These are phyloP conservation scores for Pelargonium citronellum DNA, from an alignment of 441 rosid genomes.

Conservation along the genomic window DNA sequence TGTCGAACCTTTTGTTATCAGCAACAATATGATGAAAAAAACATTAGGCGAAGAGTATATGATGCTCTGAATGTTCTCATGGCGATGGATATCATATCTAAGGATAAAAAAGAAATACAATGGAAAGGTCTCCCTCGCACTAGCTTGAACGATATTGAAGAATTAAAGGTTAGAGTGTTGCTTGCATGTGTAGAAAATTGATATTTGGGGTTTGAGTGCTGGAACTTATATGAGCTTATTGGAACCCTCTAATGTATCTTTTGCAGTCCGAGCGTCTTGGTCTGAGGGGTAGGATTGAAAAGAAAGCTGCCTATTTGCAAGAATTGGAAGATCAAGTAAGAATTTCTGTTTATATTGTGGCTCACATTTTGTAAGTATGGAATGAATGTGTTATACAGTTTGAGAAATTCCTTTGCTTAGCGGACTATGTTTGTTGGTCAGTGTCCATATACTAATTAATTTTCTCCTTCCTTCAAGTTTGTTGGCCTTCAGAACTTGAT, in stretches of 20 bases:
- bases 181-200: conserved; percentile 19
- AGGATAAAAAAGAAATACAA: conserved; percentile 95
- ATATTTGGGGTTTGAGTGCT: conserved; percentile 11
- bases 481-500: conserved; percentile 87
- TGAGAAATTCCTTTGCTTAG: not conserved
- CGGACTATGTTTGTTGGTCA: conserved; percentile 12
- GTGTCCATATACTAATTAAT: conserved; percentile 1
- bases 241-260: conserved; percentile 11
- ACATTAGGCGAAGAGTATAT: conserved; percentile 93
- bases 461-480: conserved; percentile 39
- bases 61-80: conserved; percentile 97
- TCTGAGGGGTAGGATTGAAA: conserved; percentile 70
- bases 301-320: conserved; percentile 76
- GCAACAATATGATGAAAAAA: conserved; percentile 98
- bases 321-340: conserved; percentile 95
- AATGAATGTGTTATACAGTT: not conserved
- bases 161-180: conserved; percentile 64
- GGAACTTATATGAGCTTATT: conserved; percentile 24
- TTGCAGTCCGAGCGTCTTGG: conserved; percentile 63
- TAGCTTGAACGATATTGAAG: conserved; percentile 86
- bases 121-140: conserved; percentile 99
- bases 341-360: not conserved
- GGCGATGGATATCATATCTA: conserved; percentile 99
- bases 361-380: conserved; percentile 4
- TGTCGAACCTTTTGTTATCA: conserved; percentile 29